phyloP scores from a whole-genome alignment of 768 basidiomycete species.

The Trametes villosa region DNA sequence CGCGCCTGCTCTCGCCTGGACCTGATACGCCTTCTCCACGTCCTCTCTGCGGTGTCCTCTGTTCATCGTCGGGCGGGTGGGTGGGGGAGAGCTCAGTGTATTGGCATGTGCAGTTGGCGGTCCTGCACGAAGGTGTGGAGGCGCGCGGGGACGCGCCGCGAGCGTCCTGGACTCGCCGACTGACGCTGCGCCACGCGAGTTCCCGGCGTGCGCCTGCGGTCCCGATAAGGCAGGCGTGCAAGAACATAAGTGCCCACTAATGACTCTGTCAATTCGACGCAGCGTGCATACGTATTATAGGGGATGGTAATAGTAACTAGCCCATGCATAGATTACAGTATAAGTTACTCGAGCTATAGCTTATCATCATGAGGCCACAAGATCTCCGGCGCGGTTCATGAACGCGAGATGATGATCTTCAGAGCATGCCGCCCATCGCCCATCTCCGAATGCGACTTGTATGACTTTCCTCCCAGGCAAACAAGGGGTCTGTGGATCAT shows the following conservation, averaged over 20 bases:
- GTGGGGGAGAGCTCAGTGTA: not conserved
- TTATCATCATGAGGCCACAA: not conserved
- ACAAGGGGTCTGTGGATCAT: conserved; percentile 39
- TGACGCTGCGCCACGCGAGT: conserved; percentile 15
- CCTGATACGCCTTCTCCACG: conserved; percentile 30
- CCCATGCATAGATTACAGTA: not conserved
- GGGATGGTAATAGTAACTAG: no score
- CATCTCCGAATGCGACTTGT: conserved; percentile 42
- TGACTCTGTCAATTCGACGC: not conserved
- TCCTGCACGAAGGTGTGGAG: not conserved
- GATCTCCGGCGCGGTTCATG: conserved; percentile 13
- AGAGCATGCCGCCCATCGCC: conserved; percentile 43
- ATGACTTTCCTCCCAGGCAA: conserved; percentile 42
- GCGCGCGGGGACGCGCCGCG: not conserved
- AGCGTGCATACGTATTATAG: no score
- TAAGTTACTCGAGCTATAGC: not conserved
- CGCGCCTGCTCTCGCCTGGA: conserved; percentile 25
- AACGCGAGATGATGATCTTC: conserved; percentile 44
- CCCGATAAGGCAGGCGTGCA: conserved; percentile 5
- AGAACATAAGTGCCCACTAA: not conserved
- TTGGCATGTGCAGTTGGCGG: not conserved
- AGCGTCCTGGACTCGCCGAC: not conserved
- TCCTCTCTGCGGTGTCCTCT: conserved; percentile 30
- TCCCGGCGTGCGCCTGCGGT: not conserved
- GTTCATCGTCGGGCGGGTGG: conserved; percentile 15